These are phyloP conservation scores for Diplosphaera chodatii DNA, from an alignment of 139 green algal genomes.

Conservation along the genomic window DNA sequence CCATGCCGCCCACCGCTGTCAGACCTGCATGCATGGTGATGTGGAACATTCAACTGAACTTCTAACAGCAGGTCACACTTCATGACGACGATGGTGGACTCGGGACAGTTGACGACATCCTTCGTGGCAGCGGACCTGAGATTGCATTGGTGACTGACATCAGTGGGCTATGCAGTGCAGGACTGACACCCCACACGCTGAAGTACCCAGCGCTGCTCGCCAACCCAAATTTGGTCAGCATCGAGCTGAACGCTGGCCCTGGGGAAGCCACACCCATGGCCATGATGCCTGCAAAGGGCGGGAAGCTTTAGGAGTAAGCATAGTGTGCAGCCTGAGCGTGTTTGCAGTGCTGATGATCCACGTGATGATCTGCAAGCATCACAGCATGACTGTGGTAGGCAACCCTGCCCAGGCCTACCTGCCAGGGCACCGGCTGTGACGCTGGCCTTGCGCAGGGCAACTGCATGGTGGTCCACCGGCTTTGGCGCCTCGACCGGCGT, in stretches of 20 bases:
- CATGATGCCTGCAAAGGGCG: constrained; percentile 37
- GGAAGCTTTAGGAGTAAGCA: too few species aligned
- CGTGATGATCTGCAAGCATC: too few species aligned
- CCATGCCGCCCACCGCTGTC: constrained; percentile 67
- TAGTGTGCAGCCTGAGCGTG: too few species aligned
- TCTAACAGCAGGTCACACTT: too few species aligned
- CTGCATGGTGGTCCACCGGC: constrained; percentile 48
- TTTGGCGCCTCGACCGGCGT: constrained; percentile 12
- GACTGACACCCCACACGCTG: constrained; percentile 46
- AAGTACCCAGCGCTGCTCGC: constrained; percentile 71
- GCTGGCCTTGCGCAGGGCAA: constrained; percentile 44
- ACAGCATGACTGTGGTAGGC: too few species aligned
- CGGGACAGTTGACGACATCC: too few species aligned
- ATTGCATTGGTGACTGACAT: constrained; percentile 95
- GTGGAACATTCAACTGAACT: too few species aligned
- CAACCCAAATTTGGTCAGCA: constrained; percentile 81
- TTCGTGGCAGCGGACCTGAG: too few species aligned
- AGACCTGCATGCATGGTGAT: constrained; percentile 39
- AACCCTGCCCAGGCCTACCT: too few species aligned
- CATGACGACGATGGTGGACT: too few species aligned
- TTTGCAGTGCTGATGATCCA: too few species aligned
- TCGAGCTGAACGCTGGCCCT: constrained; percentile 58
- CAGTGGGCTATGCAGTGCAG: constrained; percentile 84
- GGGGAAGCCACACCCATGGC: constrained; percentile 54
- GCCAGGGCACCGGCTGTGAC: constrained; percentile 24